Percentiles rank a stretch among this genome's conserved stretches.
These are phyloP conservation scores for Orbilia oligospora DNA, from an alignment of 2,329 filamentous ascomycete genomes.

Conservation along the genomic window DNA sequence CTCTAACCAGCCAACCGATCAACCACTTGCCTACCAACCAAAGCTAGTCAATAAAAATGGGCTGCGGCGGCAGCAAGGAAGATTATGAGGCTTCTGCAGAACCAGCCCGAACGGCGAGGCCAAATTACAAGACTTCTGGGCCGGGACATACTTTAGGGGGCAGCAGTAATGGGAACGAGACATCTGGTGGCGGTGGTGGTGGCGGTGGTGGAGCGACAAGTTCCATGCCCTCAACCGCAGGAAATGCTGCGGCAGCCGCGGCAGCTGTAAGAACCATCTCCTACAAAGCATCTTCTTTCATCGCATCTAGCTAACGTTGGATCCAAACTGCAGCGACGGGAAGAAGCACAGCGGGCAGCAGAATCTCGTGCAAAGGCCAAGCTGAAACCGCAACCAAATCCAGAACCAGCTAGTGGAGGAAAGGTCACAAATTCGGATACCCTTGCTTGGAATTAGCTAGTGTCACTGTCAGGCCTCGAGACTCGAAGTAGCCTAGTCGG, in stretches of 20 bases:
- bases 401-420: constrained; percentile 21
- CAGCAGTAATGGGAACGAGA: constrained; percentile 2
- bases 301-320: background rate
- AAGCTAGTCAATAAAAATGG: constrained; percentile 34
- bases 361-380: constrained; percentile 57
- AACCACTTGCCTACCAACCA: background rate
- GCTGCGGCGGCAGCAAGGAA: constrained; percentile 60
- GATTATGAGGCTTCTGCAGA: constrained; percentile 51
- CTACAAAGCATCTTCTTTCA: background rate
- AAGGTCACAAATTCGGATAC: constrained; percentile 52
- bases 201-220: constrained; percentile 51
- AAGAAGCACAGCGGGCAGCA: constrained; percentile 47
- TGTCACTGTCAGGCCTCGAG: too few relatives aligned
- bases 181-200: constrained; percentile 22
- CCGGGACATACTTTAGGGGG: constrained; percentile 54
- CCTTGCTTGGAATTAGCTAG: constrained; percentile 59
- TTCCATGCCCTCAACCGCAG: constrained; percentile 50
- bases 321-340: constrained; percentile 40
- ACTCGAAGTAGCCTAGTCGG: too few relatives aligned
- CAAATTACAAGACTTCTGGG: constrained; percentile 46
- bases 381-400: constrained; percentile 43
- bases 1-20: background rate
- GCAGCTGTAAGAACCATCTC: constrained; percentile 42
- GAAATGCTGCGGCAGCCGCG: constrained; percentile 47
- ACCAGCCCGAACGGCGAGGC: constrained; percentile 50